Evolutionary conservation across 192 early-diverging fungal species (phyloP).

Genomic region (Linnemannia exigua): DNA sequence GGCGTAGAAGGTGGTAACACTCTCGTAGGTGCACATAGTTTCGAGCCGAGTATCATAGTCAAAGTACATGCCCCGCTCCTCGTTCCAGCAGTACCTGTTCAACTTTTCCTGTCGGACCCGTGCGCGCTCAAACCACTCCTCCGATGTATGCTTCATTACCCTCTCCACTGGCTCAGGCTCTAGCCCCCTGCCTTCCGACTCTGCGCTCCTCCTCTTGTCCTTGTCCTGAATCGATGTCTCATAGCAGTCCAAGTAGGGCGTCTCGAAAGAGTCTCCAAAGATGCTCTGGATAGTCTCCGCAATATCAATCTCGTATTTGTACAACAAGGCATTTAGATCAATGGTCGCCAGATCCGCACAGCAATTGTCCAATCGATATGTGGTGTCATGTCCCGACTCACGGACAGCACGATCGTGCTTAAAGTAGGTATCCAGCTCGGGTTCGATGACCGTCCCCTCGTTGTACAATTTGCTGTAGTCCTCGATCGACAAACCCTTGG

Average conservation of each 20-base stretch:
- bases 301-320: slow-evolving; percentile 97
- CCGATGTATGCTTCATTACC: slow-evolving; percentile 59
- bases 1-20: slow-evolving; percentile 90
- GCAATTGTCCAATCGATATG: slow-evolving; percentile 91
- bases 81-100: slow-evolving; percentile 90
- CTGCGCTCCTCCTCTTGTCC: slow-evolving; percentile 1
- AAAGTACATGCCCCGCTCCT: slow-evolving; percentile 82
- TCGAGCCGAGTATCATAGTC: slow-evolving; percentile 88
- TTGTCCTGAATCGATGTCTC: slow-evolving; percentile 27
- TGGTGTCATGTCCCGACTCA: slow-evolving; percentile 97
- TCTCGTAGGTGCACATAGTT: slow-evolving; percentile 84
- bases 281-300: slow-evolving; percentile 75
- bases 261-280: slow-evolving; percentile 70
- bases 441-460: slow-evolving; percentile 75
- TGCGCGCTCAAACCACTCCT: slow-evolving; percentile 77
- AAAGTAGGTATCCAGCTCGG: slow-evolving; percentile 94
- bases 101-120: slow-evolving; percentile 72
- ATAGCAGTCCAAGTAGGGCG: slow-evolving; percentile 40
- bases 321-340: slow-evolving; percentile 93
- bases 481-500: slow-evolving; percentile 72
- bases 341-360: slow-evolving; percentile 95
- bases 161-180: background rate
- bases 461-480: slow-evolving; percentile 85
- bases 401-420: slow-evolving; percentile 97
- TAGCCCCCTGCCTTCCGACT: background rate